phyloP scores from a whole-genome alignment of 1,284 basidiomycete genomes.

The Schizophyllum commune region DNA sequence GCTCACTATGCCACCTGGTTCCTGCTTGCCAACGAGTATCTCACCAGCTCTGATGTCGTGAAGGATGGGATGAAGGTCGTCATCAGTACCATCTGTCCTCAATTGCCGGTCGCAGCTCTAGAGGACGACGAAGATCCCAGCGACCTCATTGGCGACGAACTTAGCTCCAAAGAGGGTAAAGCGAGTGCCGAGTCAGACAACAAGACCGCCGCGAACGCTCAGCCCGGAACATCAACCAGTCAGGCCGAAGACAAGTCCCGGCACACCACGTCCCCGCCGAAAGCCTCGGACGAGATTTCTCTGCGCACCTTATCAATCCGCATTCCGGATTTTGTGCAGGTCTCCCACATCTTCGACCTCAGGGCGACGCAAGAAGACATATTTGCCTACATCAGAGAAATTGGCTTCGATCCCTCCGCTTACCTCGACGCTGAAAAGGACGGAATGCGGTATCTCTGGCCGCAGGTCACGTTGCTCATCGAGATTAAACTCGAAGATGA shows the following conservation, averaged over 20 bases:
- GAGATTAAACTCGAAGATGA: neutral
- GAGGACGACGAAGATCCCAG: neutral
- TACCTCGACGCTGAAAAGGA: neutral
- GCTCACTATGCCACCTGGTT: neutral
- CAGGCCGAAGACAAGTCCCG: neutral
- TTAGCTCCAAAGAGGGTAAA: neutral
- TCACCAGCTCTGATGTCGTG: neutral
- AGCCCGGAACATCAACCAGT: neutral
- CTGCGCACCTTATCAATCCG: neutral
- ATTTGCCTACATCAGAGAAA: neutral
- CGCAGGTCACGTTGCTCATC: neutral
- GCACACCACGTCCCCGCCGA: neutral
- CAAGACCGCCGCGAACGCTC: no score
- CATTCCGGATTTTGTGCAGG: neutral
- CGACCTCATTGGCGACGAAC: neutral
- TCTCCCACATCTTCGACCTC: neutral
- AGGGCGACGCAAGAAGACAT: neutral
- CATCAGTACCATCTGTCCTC: neutral
- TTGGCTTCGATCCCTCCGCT: neutral
- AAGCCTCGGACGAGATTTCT: neutral
- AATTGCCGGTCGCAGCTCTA: neutral
- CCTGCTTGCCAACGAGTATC: neutral
- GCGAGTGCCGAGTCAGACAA: no score
- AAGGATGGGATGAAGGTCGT: neutral
- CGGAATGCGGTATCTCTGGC: neutral